phyloP scores from a whole-genome alignment of 164 flowering plant genomes.

The Platanus orientalis region DNA sequence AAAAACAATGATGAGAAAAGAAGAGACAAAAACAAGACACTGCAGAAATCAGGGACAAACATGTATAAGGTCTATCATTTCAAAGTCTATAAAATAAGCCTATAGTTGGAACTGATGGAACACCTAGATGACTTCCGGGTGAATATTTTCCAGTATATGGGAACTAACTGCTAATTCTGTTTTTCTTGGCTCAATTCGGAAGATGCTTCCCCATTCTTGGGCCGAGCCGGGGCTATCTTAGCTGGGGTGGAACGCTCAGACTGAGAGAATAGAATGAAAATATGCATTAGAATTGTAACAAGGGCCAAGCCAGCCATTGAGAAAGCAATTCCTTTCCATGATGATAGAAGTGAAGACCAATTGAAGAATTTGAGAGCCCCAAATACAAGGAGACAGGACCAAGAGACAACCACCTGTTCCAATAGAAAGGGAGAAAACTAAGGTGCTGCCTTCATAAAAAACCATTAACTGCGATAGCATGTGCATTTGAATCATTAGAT shows the following conservation, averaged over 20 bases:
- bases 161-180: neutral
- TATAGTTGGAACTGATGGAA: neutral
- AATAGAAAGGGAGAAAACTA: neutral
- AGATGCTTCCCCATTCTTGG: conserved; percentile 18
- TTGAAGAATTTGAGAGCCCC: conserved; percentile 34
- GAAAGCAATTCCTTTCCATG: conserved; percentile 60
- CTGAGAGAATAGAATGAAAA: conserved; percentile 58
- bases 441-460: neutral
- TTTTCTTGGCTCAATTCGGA: conserved; percentile 18
- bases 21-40: too few relatives aligned
- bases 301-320: conserved; percentile 37
- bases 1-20: neutral
- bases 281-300: conserved; percentile 56
- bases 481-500: neutral
- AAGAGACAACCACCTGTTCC: conserved; percentile 46
- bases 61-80: too few relatives aligned
- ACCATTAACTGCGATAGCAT: neutral
- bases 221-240: conserved; percentile 20
- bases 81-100: neutral
- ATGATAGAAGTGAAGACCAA: conserved; percentile 44
- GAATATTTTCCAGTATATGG: neutral
- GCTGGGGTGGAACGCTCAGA: conserved; percentile 53
- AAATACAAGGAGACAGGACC: conserved; percentile 41
- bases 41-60: neutral
- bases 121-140: neutral